phyloP scores from a whole-genome alignment of 2,329 filamentous ascomycete genomes.

The Ophiosphaerella herpotricha region DNA sequence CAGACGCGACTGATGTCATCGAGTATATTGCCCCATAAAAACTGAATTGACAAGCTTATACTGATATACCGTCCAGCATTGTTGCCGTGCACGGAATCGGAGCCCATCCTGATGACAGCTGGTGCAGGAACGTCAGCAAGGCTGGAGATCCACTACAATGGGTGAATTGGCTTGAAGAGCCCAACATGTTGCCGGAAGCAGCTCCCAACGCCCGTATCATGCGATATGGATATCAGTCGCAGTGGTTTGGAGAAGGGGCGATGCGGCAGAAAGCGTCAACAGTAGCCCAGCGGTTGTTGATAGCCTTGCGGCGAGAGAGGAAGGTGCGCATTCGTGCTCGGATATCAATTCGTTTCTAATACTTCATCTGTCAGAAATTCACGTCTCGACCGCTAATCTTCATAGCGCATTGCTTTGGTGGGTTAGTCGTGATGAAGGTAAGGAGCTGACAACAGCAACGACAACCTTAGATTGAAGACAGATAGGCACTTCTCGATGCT shows the following conservation, averaged over 20 bases:
- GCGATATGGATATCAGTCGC: conserved; percentile 36
- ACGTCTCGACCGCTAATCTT: conserved; percentile 28
- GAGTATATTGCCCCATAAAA: conserved; percentile 15
- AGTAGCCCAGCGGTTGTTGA: conserved; percentile 2
- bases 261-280: conserved; percentile 24
- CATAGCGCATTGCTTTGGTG: conserved; percentile 17
- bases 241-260: conserved; percentile 28
- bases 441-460: too few relatives aligned
- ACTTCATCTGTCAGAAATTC: conserved; percentile 13
- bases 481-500: too few relatives aligned
- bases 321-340: conserved; percentile 11
- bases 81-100: conserved; percentile 32
- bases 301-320: conserved; percentile 20
- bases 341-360: neutral
- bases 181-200: conserved; percentile 27
- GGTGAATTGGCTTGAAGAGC: conserved; percentile 12
- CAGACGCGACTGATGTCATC: conserved; percentile 13
- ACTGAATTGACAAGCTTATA: conserved; percentile 3
- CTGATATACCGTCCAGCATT: neutral
- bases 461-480: too few relatives aligned
- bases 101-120: conserved; percentile 33
- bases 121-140: conserved; percentile 33
- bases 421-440: too few relatives aligned
- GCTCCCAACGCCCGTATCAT: conserved; percentile 32
- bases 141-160: conserved; percentile 4